Conservation (phyloP, 1,139 yeast species). For the Blastobotrys ciferrii region DNA sequence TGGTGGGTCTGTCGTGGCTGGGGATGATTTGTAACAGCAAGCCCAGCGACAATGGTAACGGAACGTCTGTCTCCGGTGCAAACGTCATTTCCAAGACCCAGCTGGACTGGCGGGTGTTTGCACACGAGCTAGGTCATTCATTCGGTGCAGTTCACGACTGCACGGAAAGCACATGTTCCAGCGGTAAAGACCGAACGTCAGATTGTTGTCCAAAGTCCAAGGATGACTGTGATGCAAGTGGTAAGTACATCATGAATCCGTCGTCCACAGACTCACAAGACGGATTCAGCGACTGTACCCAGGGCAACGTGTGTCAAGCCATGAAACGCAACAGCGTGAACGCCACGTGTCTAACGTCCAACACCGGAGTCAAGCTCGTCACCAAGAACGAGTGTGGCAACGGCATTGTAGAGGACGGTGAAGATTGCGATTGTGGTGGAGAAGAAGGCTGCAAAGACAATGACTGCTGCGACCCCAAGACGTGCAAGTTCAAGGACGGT, state of each 20-base stretch:
- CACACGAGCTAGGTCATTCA: constrained; percentile 43
- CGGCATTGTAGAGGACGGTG: constrained; percentile 43
- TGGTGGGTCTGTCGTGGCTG: constrained; percentile 43
- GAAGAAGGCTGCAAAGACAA: constrained; percentile 36
- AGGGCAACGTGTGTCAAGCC: constrained; percentile 39
- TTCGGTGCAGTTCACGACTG: constrained; percentile 47
- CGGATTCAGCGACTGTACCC: constrained; percentile 38
- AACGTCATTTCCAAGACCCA: constrained; percentile 38
- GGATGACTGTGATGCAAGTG: constrained; percentile 36
- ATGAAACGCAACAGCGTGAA: constrained; percentile 34
- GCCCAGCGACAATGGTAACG: constrained; percentile 24
- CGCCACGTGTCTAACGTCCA: constrained; percentile 37
- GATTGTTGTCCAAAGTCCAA: constrained; percentile 39
- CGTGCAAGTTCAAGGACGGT: constrained; percentile 37
- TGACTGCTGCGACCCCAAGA: constrained; percentile 39
- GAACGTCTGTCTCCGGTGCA: constrained; percentile 35
- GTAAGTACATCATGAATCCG: constrained; percentile 41
- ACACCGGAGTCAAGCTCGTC: constrained; percentile 36
- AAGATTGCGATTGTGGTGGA: constrained; percentile 44
- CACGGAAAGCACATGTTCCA: constrained; percentile 36
- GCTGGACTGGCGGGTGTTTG: constrained; percentile 40
- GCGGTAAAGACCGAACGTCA: constrained; percentile 30
- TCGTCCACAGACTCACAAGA: constrained; percentile 34
- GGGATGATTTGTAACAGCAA: constrained; percentile 36
- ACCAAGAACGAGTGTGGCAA: constrained; percentile 40